These are phyloP conservation scores for Trametes sp. DNA, from an alignment of 1,284 basidiomycete genomes.

Conservation along the genomic window DNA sequence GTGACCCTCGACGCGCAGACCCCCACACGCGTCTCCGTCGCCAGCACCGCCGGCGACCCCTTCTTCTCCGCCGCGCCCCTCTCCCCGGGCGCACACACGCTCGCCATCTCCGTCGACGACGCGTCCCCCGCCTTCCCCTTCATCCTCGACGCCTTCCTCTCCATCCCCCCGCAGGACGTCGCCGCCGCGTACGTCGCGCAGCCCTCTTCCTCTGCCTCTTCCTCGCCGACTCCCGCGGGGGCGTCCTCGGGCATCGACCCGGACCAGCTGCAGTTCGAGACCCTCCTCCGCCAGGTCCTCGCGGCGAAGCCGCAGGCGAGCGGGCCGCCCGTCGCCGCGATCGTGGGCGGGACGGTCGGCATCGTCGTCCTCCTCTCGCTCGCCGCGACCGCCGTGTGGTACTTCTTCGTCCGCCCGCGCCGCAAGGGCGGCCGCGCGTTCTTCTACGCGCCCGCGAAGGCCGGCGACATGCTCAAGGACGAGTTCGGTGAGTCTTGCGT, in stretches of 20 bases:
- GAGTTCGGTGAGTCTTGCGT: constrained; percentile 1
- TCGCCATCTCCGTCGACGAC: constrained; percentile 5
- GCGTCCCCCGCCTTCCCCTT: constrained; percentile 1
- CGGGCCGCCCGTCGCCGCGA: constrained; percentile 3
- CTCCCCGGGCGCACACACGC: background rate
- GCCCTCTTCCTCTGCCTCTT: background rate
- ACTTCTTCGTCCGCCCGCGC: constrained; percentile 1
- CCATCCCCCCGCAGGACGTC: background rate
- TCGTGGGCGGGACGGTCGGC: constrained; percentile 1
- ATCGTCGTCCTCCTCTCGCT: background rate
- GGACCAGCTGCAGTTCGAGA: background rate
- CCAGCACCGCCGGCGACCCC: background rate
- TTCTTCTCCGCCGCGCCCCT: background rate
- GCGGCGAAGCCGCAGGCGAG: background rate
- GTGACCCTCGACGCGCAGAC: background rate
- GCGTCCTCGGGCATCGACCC: background rate
- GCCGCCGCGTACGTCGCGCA: background rate
- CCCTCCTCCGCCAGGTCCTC: background rate
- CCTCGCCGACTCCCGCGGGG: background rate
- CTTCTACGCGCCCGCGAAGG: constrained; percentile 10
- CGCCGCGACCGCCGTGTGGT: background rate
- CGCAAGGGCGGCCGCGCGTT: constrained; percentile 3
- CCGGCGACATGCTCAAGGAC: constrained; percentile 2
- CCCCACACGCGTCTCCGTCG: background rate
- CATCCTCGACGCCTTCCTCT: constrained; percentile 1